phyloP scores from a whole-genome alignment of 345 rosid species.

The Eucalyptus cloeziana region DNA sequence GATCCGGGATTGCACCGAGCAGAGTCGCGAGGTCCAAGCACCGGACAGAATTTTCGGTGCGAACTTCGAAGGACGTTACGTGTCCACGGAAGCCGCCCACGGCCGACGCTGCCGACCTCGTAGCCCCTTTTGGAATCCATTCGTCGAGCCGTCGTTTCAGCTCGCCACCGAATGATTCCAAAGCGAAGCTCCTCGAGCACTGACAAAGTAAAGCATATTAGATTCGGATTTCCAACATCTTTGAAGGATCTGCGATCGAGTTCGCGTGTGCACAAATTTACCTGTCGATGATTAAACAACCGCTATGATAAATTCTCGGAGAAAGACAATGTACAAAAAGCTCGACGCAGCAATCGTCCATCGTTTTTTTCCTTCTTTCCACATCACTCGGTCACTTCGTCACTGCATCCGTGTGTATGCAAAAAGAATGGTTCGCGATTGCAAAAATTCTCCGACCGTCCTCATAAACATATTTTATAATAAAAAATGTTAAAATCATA shows the following conservation, averaged over 20 bases:
- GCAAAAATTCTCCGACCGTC: not conserved
- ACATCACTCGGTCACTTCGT: not conserved
- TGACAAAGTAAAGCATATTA: not conserved
- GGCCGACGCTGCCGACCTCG: not conserved
- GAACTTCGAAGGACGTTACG: not conserved
- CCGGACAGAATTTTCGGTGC: not conserved
- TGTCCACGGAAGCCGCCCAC: not conserved
- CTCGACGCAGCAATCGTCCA: not conserved
- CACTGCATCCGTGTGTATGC: not conserved
- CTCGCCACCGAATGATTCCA: not conserved
- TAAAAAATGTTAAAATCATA: not conserved
- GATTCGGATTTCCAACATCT: not conserved
- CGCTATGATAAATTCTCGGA: not conserved
- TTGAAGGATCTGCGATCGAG: not conserved
- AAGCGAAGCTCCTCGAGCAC: not conserved
- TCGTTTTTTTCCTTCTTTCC: not conserved
- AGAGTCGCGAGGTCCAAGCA: not conserved
- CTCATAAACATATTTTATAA: not conserved
- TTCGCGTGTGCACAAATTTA: not conserved
- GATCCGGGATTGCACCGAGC: not conserved
- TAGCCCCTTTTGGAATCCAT: not conserved
- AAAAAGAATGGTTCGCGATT: not conserved
- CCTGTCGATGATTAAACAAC: not conserved
- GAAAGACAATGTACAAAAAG: not conserved
- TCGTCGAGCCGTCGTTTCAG: not conserved